Evolutionary conservation across 495 filamentous ascomycete genomes (phyloP).

Genomic region (Xylaria intraflava): DNA sequence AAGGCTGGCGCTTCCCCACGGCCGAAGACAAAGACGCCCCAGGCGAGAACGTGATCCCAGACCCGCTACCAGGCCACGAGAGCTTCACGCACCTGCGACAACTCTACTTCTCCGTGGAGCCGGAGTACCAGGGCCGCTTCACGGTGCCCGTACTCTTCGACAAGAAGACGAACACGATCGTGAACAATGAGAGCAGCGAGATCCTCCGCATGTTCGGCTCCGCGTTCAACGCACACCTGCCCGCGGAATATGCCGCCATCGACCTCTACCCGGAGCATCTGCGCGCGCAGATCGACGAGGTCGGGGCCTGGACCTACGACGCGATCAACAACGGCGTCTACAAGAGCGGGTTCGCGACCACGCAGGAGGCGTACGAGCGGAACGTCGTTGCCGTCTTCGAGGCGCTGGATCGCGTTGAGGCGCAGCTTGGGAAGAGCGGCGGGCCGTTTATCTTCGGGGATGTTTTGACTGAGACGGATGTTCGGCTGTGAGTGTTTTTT

Average conservation of each 20-base stretch:
- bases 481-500: slow-evolving; percentile 51
- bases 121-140: slow-evolving; percentile 61
- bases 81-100: slow-evolving; percentile 50
- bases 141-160: slow-evolving; percentile 77
- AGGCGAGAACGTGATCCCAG: slow-evolving; percentile 42
- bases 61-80: slow-evolving; percentile 60
- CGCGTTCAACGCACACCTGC: slow-evolving; percentile 65
- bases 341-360: slow-evolving; percentile 44
- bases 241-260: slow-evolving; percentile 44
- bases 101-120: slow-evolving; percentile 64
- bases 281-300: slow-evolving; percentile 58
- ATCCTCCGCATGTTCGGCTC: slow-evolving; percentile 66
- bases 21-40: slow-evolving; percentile 52
- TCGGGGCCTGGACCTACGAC: slow-evolving; percentile 75
- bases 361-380: slow-evolving; percentile 70
- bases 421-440: slow-evolving; percentile 46
- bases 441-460: slow-evolving; percentile 65
- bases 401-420: slow-evolving; percentile 65
- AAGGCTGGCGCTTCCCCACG: slow-evolving; percentile 78
- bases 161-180: slow-evolving; percentile 61
- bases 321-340: slow-evolving; percentile 45
- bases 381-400: slow-evolving; percentile 61
- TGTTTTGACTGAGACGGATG: slow-evolving; percentile 70
- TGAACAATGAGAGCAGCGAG: slow-evolving; percentile 78
- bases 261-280: slow-evolving; percentile 60